phyloP scores from a whole-genome alignment of 495 filamentous ascomycete species.

The Penicillium pulvis region DNA sequence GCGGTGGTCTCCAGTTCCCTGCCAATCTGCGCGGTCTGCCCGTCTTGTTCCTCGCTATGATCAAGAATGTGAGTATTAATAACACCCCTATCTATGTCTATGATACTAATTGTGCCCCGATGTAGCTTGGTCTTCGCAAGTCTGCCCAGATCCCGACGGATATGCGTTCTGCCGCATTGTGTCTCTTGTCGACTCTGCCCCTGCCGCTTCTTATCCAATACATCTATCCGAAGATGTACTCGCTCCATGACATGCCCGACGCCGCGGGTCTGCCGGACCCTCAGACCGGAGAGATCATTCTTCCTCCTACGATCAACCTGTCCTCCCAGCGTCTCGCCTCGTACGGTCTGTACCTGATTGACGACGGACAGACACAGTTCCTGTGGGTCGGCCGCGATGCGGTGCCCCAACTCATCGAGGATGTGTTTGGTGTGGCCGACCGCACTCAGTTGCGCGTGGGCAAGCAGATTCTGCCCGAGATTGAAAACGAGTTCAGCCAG shows the following conservation, averaged over 20 bases:
- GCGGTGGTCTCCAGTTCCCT: conserved; percentile 89
- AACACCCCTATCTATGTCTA: background rate
- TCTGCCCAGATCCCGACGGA: conserved; percentile 96
- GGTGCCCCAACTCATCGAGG: conserved; percentile 81
- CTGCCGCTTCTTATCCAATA: conserved; percentile 93
- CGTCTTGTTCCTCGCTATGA: conserved; percentile 87
- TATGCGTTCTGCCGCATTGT: conserved; percentile 90
- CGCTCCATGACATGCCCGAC: conserved; percentile 98
- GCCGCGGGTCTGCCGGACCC: conserved; percentile 82
- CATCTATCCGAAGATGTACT: conserved; percentile 93
- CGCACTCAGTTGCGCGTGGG: conserved; percentile 83
- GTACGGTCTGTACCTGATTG: conserved; percentile 95
- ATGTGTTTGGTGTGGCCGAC: conserved; percentile 87
- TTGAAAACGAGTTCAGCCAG: conserved; percentile 97
- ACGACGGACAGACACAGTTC: conserved; percentile 97
- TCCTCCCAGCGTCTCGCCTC: conserved; percentile 85
- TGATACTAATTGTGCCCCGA: conserved; percentile 21
- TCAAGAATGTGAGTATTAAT: conserved; percentile 74
- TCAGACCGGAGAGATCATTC: conserved; percentile 80
- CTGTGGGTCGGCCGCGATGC: conserved; percentile 94
- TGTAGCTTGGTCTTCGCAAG: conserved; percentile 84
- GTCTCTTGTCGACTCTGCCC: conserved; percentile 88
- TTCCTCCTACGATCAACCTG: conserved; percentile 84
- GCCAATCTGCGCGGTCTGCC: conserved; percentile 86
- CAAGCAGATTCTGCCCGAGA: conserved; percentile 79